Evolutionary conservation across 768 basidiomycete species (phyloP).

Genomic region (Amanita jacksonii): DNA sequence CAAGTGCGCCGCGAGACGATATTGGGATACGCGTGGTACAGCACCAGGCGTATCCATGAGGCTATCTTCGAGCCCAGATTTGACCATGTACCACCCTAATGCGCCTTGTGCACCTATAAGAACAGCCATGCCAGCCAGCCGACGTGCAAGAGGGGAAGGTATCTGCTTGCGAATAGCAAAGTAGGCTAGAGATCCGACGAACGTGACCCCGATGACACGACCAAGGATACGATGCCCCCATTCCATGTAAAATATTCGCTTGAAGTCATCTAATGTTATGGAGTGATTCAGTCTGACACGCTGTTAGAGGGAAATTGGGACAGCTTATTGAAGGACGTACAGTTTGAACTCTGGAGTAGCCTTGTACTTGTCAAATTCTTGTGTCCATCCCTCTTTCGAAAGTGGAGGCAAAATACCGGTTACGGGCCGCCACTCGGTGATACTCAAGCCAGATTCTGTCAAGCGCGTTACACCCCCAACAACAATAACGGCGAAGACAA

Average conservation of each 20-base stretch:
- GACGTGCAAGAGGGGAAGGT: constrained; percentile 46
- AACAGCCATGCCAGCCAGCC: constrained; percentile 61
- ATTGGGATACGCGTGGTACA: constrained; percentile 93
- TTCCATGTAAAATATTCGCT: constrained; percentile 97
- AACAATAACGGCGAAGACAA: constrained; percentile 89
- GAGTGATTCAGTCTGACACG: constrained; percentile 71
- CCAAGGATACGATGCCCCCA: constrained; percentile 94
- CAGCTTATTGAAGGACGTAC: constrained; percentile 37
- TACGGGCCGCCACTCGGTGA: constrained; percentile 96
- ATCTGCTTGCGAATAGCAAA: constrained; percentile 68
- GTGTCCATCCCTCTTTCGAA: constrained; percentile 65
- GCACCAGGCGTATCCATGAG: constrained; percentile 72
- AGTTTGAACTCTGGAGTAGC: constrained; percentile 91
- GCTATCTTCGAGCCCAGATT: constrained; percentile 84
- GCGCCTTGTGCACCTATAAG: constrained; percentile 88
- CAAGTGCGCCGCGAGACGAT: constrained; percentile 90
- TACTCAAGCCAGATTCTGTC: constrained; percentile 95
- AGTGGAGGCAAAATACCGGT: constrained; percentile 84
- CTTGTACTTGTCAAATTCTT: constrained; percentile 91
- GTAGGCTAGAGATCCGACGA: constrained; percentile 79
- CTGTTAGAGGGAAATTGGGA: neutral
- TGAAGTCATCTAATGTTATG: constrained; percentile 85
- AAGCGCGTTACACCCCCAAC: constrained; percentile 95
- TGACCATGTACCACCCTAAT: constrained; percentile 99
- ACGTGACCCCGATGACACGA: constrained; percentile 73